Percentiles rank a stretch among this genome's conserved stretches.
These are phyloP conservation scores for Piloderma croceum DNA, from an alignment of 768 basidiomycete species.

Conservation along the genomic window DNA sequence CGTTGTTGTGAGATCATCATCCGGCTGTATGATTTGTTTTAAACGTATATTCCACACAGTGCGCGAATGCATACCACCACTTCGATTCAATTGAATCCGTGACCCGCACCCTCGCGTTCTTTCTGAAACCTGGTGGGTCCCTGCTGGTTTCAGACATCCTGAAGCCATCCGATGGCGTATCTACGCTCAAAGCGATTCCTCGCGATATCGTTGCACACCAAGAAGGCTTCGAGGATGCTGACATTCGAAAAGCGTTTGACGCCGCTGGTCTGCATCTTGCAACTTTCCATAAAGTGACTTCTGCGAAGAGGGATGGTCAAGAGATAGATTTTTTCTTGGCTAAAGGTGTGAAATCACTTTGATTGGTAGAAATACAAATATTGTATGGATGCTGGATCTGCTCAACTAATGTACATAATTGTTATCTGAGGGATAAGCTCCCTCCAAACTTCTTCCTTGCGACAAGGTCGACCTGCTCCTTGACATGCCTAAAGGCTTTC, in stretches of 20 bases:
- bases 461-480: conserved; percentile 58
- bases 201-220: conserved; percentile 49
- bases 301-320: conserved; percentile 26
- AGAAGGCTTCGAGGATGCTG: conserved; percentile 45
- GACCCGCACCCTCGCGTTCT: conserved; percentile 47
- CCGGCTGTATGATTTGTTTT: neutral
- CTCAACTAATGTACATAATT: neutral
- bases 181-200: conserved; percentile 24
- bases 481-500: conserved; percentile 68
- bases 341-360: no score
- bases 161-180: conserved; percentile 19
- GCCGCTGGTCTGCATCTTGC: conserved; percentile 46
- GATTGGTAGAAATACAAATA: conserved; percentile 30
- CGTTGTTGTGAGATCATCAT: conserved; percentile 49
- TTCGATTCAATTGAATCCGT: conserved; percentile 43
- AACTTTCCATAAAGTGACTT: conserved; percentile 30
- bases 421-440: conserved; percentile 52
- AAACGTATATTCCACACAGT: conserved; percentile 34
- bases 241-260: conserved; percentile 47
- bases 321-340: conserved; percentile 51
- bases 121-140: conserved; percentile 57
- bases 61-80: conserved; percentile 60
- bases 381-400: neutral
- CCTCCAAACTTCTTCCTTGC: conserved; percentile 71
- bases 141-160: conserved; percentile 56